Conservation (phyloP, 352 stramenopile species). For the Globisporangium iwayamae region DNA sequence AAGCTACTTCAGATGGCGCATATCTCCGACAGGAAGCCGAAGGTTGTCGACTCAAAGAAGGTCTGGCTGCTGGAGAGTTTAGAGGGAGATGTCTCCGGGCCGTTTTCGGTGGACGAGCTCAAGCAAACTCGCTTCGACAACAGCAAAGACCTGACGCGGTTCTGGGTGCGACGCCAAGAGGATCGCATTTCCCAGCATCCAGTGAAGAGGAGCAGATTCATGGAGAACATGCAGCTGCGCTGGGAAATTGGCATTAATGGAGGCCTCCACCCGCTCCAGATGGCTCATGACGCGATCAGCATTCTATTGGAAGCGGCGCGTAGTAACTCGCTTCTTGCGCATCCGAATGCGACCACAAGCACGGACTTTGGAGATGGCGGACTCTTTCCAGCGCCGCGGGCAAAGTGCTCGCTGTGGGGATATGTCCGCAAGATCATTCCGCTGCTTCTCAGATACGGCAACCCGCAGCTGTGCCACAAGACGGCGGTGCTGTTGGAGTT, state of each 20-base stretch:
- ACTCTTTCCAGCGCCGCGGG: constrained; percentile 50
- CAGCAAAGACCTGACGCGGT: constrained; percentile 23
- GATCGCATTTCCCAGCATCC: constrained; percentile 33
- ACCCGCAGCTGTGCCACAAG: constrained; percentile 53
- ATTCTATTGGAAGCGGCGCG: constrained; percentile 58
- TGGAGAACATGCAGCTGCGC: constrained; percentile 71
- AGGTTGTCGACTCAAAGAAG: constrained; percentile 27
- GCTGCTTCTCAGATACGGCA: constrained; percentile 42
- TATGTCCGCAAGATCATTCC: constrained; percentile 48
- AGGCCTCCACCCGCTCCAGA: constrained; percentile 40
- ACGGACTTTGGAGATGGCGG: constrained; percentile 22
- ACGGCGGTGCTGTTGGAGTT: constrained; percentile 59
- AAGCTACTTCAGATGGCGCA: constrained; percentile 69
- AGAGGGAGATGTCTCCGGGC: constrained; percentile 24
- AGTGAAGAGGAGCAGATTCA: constrained; percentile 29
- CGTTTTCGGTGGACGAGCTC: constrained; percentile 49
- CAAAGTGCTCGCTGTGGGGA: constrained; percentile 46
- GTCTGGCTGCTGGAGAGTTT: constrained; percentile 45
- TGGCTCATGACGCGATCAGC: constrained; percentile 65
- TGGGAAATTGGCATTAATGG: constrained; percentile 74
- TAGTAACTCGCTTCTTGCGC: constrained; percentile 51
- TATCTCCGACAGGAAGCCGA: constrained; percentile 24
- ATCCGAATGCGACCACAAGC: constrained; percentile 14
- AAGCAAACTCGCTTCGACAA: constrained; percentile 34
- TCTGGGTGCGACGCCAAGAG: constrained; percentile 30